Percentiles rank a stretch among this genome's conserved stretches.
Conservation (phyloP, 176 grass and related monocot species). For the Carex myosuroides region DNA sequence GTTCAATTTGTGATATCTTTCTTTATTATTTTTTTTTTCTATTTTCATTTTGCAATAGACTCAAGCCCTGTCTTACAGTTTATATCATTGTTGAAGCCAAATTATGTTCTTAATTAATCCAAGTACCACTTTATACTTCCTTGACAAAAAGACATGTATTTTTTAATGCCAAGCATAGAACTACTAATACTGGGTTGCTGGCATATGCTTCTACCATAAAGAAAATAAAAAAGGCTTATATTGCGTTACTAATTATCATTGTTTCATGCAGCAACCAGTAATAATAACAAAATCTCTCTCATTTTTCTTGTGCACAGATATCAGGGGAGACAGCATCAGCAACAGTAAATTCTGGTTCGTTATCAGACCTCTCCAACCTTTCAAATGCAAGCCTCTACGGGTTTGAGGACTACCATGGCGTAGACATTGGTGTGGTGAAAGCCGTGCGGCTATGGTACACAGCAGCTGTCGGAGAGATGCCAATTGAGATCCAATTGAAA, state of each 20-base stretch:
- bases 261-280: background rate
- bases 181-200: background rate
- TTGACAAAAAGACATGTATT: background rate
- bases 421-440: conserved; percentile 97
- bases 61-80: background rate
- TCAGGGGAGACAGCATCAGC: conserved; percentile 88
- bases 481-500: conserved; percentile 66
- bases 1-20: background rate
- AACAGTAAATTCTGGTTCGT: conserved; percentile 73
- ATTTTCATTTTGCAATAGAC: background rate
- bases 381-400: conserved; percentile 90
- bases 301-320: conserved; percentile 42
- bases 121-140: background rate
- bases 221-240: background rate
- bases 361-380: conserved; percentile 75
- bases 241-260: background rate
- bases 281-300: background rate
- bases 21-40: background rate
- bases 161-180: background rate
- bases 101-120: background rate
- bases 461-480: conserved; percentile 55
- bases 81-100: background rate
- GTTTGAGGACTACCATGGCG: conserved; percentile 94
- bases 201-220: background rate
- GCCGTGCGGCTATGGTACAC: conserved; percentile 83